A percentile compares a stretch with the other conserved stretches of the same genome.
phyloP scores from a whole-genome alignment of 2,329 filamentous ascomycete species.

The Aspergillus sp. region DNA sequence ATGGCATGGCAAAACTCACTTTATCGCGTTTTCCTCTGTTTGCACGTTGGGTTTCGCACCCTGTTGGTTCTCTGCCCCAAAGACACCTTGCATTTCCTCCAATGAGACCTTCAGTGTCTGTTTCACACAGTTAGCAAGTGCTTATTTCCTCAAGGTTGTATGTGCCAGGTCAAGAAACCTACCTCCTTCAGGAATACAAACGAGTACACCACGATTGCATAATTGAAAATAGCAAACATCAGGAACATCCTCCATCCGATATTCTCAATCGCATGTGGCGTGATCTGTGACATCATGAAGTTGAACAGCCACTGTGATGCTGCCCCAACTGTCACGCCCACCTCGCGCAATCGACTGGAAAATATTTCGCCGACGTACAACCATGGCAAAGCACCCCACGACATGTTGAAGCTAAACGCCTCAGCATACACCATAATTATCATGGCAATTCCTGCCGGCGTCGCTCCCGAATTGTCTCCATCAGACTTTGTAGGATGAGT shows the following conservation, averaged over 20 bases:
- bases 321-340: conserved; percentile 40
- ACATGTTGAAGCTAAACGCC: conserved; percentile 48
- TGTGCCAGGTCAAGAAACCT: conserved; percentile 6
- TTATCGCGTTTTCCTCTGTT: neutral
- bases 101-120: conserved; percentile 50
- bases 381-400: conserved; percentile 45
- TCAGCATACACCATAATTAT: conserved; percentile 58
- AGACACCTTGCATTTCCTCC: conserved; percentile 51
- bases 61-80: conserved; percentile 27
- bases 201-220: conserved; percentile 49
- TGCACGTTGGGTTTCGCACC: neutral
- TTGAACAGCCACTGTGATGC: conserved; percentile 48
- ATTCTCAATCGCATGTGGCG: conserved; percentile 49
- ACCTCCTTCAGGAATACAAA: conserved; percentile 50
- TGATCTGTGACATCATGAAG: conserved; percentile 46
- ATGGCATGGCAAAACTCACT: conserved; percentile 2
- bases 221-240: conserved; percentile 57
- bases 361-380: conserved; percentile 45
- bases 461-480: conserved; percentile 30
- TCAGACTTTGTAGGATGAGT: conserved; percentile 47
- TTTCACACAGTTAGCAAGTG: conserved; percentile 11
- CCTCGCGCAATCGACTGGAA: conserved; percentile 41
- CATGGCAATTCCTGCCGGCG: conserved; percentile 49
- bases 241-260: conserved; percentile 56
- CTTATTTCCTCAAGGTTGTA: neutral